phyloP scores from a whole-genome alignment of 1,284 basidiomycete species.

The Cryptococcus sp. region DNA sequence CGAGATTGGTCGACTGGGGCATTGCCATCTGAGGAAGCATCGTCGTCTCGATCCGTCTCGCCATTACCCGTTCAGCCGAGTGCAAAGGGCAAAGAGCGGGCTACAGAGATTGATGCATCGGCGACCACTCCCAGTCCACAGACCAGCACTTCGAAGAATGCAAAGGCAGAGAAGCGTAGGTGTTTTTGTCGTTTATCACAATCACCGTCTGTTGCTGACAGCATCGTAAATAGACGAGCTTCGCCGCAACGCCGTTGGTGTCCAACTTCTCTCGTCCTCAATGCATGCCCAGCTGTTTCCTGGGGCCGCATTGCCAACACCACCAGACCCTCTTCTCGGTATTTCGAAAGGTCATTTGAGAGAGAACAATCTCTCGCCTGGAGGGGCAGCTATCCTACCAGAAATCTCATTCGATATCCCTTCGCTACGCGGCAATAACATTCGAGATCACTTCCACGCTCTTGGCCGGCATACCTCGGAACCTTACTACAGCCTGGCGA shows the following conservation, averaged over 20 bases:
- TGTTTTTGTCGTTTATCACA: too few relatives aligned
- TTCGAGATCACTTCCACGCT: constrained; percentile 86
- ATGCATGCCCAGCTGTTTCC: constrained; percentile 85
- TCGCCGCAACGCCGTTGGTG: constrained; percentile 78
- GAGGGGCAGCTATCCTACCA: constrained; percentile 75
- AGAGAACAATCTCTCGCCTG: constrained; percentile 75
- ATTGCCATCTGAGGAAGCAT: constrained; percentile 1
- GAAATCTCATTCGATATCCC: constrained; percentile 81
- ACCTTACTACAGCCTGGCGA: constrained; percentile 78
- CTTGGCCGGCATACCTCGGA: constrained; percentile 72
- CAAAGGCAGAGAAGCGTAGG: background rate
- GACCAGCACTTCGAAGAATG: background rate
- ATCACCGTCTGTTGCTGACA: background rate
- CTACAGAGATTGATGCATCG: constrained; percentile 7
- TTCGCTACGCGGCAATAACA: constrained; percentile 73
- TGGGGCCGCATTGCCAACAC: constrained; percentile 64
- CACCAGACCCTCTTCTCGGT: constrained; percentile 65
- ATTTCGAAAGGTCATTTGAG: constrained; percentile 78
- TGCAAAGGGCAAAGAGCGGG: constrained; percentile 34
- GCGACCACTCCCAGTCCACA: background rate
- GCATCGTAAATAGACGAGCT: constrained; percentile 11
- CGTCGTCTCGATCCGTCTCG: constrained; percentile 5
- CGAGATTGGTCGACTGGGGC: background rate
- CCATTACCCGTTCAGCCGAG: background rate
- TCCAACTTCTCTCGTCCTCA: constrained; percentile 80